Percentiles rank a stretch among this genome's conserved stretches.
Evolutionary conservation across 495 filamentous ascomycete genomes (phyloP).

Genomic region (Daldinia loculata): DNA sequence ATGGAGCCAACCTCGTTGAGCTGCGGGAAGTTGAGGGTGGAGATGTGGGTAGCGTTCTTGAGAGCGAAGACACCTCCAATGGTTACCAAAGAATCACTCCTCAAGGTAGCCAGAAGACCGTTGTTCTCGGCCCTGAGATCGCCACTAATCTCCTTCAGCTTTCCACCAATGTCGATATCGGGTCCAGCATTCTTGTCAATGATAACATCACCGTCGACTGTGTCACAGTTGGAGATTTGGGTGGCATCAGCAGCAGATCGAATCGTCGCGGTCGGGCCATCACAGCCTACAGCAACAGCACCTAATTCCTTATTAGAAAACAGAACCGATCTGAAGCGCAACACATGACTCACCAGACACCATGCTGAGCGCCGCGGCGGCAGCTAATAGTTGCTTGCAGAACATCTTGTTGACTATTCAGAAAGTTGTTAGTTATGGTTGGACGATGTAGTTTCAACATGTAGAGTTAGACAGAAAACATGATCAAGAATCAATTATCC

Average conservation of each 20-base stretch:
- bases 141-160: slow-evolving; percentile 70
- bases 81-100: slow-evolving; percentile 53
- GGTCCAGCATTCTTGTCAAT: slow-evolving; percentile 64
- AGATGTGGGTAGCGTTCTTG: slow-evolving; percentile 69
- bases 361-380: slow-evolving; percentile 70
- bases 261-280: slow-evolving; percentile 63
- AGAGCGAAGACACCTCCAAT: slow-evolving; percentile 74
- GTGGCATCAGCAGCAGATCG: slow-evolving; percentile 76
- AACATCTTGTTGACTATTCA: slow-evolving; percentile 68
- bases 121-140: slow-evolving; percentile 69
- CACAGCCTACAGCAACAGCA: slow-evolving; percentile 52
- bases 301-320: slow-evolving; percentile 8
- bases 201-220: slow-evolving; percentile 73
- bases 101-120: slow-evolving; percentile 63
- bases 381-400: slow-evolving; percentile 75
- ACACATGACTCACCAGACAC: slow-evolving; percentile 65
- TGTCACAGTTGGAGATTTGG: slow-evolving; percentile 69
- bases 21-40: slow-evolving; percentile 65
- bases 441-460: not conserved
- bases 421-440: not conserved
- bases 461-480: not conserved
- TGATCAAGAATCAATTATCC: not conserved
- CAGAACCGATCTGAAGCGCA: not conserved
- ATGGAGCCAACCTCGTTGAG: slow-evolving; percentile 72
- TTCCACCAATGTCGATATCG: slow-evolving; percentile 62